phyloP scores from a whole-genome alignment of 164 flowering plant genomes.

The Vitis rupestris region DNA sequence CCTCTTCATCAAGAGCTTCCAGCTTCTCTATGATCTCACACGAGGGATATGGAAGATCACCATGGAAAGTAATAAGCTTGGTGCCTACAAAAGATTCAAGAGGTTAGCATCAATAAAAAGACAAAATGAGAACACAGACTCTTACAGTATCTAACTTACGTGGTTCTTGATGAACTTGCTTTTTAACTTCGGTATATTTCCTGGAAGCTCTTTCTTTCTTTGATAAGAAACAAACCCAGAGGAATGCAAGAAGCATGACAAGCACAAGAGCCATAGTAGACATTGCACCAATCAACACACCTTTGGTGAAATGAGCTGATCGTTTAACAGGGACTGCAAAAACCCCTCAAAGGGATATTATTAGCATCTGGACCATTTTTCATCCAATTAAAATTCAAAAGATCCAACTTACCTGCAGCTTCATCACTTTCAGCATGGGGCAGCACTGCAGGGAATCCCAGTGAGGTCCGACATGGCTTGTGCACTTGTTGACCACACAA shows the following conservation, averaged over 20 bases:
- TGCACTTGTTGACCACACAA: conserved; percentile 88
- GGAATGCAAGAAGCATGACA: conserved; percentile 52
- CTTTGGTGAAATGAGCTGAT: conserved; percentile 67
- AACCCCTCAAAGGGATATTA: neutral
- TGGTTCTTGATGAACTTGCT: conserved; percentile 61
- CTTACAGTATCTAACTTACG: conserved; percentile 24
- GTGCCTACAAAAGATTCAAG: conserved; percentile 42
- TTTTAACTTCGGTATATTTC: conserved; percentile 77
- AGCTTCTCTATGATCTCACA: conserved; percentile 83
- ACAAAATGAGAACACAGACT: neutral
- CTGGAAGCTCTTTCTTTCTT: conserved; percentile 75
- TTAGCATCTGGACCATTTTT: neutral
- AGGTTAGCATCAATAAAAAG: neutral
- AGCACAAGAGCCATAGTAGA: conserved; percentile 58
- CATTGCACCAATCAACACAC: conserved; percentile 75
- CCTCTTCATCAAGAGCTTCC: conserved; percentile 82
- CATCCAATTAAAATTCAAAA: neutral
- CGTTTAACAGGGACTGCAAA: conserved; percentile 57
- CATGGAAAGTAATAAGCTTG: conserved; percentile 89
- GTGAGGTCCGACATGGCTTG: conserved; percentile 72
- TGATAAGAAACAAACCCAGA: conserved; percentile 65
- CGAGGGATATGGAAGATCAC: conserved; percentile 91
- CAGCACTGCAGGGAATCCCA: conserved; percentile 89
- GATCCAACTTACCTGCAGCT: conserved; percentile 48
- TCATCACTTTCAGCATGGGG: conserved; percentile 74